Evolutionary conservation across 768 basidiomycete species (phyloP).

Genomic region (Galerina marginata): DNA sequence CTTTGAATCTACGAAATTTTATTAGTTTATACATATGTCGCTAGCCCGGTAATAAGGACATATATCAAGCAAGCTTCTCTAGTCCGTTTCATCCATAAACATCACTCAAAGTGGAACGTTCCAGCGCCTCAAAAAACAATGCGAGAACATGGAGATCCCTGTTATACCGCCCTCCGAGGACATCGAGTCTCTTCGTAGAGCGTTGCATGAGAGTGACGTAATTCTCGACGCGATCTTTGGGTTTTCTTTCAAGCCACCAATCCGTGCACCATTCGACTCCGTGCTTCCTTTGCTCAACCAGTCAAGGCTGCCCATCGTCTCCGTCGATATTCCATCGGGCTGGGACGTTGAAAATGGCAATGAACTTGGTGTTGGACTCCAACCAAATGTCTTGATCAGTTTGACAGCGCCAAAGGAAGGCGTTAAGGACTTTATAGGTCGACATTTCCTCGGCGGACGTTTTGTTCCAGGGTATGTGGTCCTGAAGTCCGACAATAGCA

Average conservation of each 20-base stretch:
- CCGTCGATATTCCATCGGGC: constrained; percentile 95
- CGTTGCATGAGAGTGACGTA: constrained; percentile 71
- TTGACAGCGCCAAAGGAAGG: constrained; percentile 96
- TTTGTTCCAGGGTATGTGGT: constrained; percentile 82
- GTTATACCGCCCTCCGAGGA: constrained; percentile 61
- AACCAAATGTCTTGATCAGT: constrained; percentile 83
- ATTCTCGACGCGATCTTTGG: constrained; percentile 97
- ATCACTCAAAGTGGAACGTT: neutral
- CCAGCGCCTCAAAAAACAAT: constrained; percentile 84
- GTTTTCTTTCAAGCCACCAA: constrained; percentile 93
- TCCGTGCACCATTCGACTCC: constrained; percentile 85
- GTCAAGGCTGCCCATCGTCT: constrained; percentile 82
- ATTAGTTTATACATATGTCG: neutral
- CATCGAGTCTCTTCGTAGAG: constrained; percentile 48
- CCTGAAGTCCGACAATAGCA: neutral
- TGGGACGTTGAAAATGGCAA: constrained; percentile 93
- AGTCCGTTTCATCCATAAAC: neutral
- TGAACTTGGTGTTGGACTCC: constrained; percentile 57
- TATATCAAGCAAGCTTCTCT: constrained; percentile 68
- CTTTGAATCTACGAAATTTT: neutral
- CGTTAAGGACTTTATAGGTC: constrained; percentile 73
- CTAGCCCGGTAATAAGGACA: constrained; percentile 92
- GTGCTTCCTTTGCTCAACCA: constrained; percentile 70
- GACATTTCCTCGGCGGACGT: constrained; percentile 92
- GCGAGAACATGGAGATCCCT: constrained; percentile 85